Evolutionary conservation across 768 basidiomycete genomes (phyloP), one percentile per base, ranked within the genome.

Genomic region (Agaricus subrufescens): DNA sequence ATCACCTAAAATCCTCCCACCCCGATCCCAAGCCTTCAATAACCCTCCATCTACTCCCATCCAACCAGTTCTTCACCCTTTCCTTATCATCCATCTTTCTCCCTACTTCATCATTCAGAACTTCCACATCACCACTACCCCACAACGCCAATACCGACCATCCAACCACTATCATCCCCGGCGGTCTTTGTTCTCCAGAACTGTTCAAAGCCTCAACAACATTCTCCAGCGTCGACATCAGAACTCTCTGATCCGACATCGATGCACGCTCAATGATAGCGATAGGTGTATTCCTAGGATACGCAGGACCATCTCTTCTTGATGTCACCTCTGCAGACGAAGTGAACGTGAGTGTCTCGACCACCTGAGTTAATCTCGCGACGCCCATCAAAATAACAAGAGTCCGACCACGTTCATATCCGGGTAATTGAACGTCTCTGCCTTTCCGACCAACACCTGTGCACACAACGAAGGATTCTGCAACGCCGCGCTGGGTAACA

Each of bases 231-330:
- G 94, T 98, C 15, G 87, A 89, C 29, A 78, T 77, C 23, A 97
- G 76, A 2, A 90, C 83, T 12, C 97, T 75, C 70, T 98, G 97
- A 70, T 99, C 97, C 0, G 88, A 84, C 79, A 91, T 89, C 23
- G 90, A 91, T n/a, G 91, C 94, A 6, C 96, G 82, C 70, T 99
- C 97, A 51, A 99, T 85, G 61, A 98, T 86, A 7, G 94, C 93
- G 61, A 98, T 91, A 4, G 97, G 97, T 15, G 82, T 74, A 63
- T 88, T 72, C 0, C 72, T 60, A 0, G 96, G 97, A 67, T 93
- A 99, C 0, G 78, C 76, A 9, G 46, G 52, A 29, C 79, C 78
- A 30, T 77, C 69, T 43, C 78, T 68, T 44, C 64, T 62, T 23
- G 26, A 26, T 26, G 40, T 30, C 26, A 5, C 26, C 30, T 29